A percentile compares a stretch with the other conserved stretches of the same genome.
Conservation (phyloP, 257 asterid species). For the Cinchona pubescens region DNA sequence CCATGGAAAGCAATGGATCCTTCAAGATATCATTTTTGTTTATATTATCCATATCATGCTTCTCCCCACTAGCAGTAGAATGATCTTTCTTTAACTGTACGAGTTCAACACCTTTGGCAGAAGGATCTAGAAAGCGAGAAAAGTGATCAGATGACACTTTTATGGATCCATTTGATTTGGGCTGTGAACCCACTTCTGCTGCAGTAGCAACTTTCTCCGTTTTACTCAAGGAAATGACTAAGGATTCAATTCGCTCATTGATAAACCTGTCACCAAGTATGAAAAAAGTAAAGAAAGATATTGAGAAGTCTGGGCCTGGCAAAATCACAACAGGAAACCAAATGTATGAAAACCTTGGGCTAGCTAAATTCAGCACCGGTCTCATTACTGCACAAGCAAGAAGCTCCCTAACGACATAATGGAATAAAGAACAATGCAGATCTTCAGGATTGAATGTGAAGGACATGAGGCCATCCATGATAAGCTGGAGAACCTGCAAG, state of each 20-base stretch:
- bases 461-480: constrained; percentile 79
- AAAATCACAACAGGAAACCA: constrained; percentile 21
- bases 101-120: constrained; percentile 83
- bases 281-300: constrained; percentile 30
- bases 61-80: constrained; percentile 31
- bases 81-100: constrained; percentile 78
- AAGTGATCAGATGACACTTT: constrained; percentile 46
- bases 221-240: constrained; percentile 57
- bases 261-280: constrained; percentile 69
- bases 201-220: constrained; percentile 50
- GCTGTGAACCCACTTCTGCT: constrained; percentile 35
- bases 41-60: constrained; percentile 29
- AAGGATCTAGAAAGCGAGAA: constrained; percentile 63
- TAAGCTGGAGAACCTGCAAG: constrained; percentile 94
- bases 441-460: constrained; percentile 73
- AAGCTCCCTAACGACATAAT: constrained; percentile 72
- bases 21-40: constrained; percentile 47
- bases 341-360: constrained; percentile 60
- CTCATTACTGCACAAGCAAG: constrained; percentile 89
- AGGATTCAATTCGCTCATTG: constrained; percentile 85
- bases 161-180: constrained; percentile 42
- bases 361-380: constrained; percentile 88
- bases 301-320: background rate
- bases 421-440: constrained; percentile 79
- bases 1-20: constrained; percentile 88